Evolutionary conservation across 371 early-diverging fungal genomes (phyloP), one percentile per base, ranked within the genome.

Genomic region (Mucor plumbeus): DNA sequence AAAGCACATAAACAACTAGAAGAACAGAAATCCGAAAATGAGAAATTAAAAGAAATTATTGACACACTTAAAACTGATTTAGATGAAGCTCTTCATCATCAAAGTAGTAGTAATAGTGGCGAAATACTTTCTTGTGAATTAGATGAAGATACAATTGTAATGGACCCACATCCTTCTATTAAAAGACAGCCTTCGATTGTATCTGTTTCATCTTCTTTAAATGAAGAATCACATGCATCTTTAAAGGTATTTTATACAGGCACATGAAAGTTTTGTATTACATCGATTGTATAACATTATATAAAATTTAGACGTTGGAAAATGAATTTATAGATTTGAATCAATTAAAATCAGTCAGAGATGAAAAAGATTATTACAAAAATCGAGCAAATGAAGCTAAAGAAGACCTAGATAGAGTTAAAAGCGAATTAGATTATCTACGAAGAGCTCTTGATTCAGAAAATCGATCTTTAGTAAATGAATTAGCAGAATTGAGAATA

Each of bases 21-120:
- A 31, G 81, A 82, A 71, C 82, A 83, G 57, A 71, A 77, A 19
- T 73, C 77, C 15, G 86, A 85, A 66, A 85, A 85, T 54, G 77
- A 81, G 54, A 76, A 75, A 21, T 61, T 85, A 4, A 80, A 81
- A 56, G 79, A 78, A 35, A 77, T 82, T n/a, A 84, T 85, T 62
- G 83, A 84, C 68, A 69, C 64, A 36, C 61, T 85, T 5, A 79
- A 78, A 33, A 72, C 60, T 31, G 84, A 85, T 68, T 57, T 85
- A 26, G 79, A 80, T 59, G 81, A 82, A 75, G 81, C 72, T 5
- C 67, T 78, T 14, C 41, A 55, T 53, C 50, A 44, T n/a, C 65
- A 55, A 65, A 65, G 39, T 60, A 57, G 39, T 39, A 62, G 35
- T 43, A 48, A 14, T 50, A 19, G 21, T 26, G 50, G 50, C 4